Evolutionary conservation across 1,284 basidiomycete genomes (phyloP).

Genomic region (Cystobasidium slooffiae): DNA sequence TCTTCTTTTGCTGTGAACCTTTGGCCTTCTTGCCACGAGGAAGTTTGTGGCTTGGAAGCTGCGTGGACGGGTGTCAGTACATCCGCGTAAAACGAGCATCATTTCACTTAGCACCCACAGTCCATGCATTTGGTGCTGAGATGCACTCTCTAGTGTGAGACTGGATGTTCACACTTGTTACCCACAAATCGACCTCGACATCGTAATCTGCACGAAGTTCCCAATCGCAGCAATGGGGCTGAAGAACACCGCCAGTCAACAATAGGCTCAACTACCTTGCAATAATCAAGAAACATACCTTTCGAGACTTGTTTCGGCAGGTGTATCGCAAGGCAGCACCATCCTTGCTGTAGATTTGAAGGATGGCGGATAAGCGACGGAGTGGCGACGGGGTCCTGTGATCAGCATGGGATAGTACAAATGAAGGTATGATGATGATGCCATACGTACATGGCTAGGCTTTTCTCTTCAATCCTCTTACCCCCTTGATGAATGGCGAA

Average conservation of each 20-base stretch:
- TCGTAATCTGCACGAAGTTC: not conserved
- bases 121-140: not conserved
- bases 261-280: not conserved
- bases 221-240: constrained; percentile 2
- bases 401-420: not conserved
- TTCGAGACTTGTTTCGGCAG: not conserved
- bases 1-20: no score
- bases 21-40: not conserved
- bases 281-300: not conserved
- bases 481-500: not conserved
- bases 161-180: not conserved
- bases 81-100: not conserved
- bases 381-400: not conserved
- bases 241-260: not conserved
- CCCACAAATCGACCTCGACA: not conserved
- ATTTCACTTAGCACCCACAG: not conserved
- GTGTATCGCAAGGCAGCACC: not conserved
- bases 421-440: not conserved
- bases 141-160: not conserved
- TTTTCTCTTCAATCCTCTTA: not conserved
- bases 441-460: not conserved
- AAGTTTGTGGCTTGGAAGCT: not conserved
- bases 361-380: not conserved
- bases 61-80: not conserved
- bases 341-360: not conserved